These are phyloP conservation scores for Gentiana dahurica DNA, from an alignment of 257 asterid species.

Conservation along the genomic window DNA sequence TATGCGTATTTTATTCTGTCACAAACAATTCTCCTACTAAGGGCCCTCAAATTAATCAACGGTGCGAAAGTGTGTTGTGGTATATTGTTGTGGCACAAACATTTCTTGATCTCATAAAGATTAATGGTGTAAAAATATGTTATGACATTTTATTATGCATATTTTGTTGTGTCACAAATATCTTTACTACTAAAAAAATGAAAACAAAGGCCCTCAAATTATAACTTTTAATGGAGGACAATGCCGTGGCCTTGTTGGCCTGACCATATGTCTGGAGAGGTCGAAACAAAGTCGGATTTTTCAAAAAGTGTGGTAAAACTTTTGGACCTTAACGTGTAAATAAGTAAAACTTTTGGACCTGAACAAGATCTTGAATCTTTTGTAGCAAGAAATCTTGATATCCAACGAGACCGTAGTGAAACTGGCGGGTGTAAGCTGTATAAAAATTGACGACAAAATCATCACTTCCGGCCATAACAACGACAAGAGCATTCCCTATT, in stretches of 20 bases:
- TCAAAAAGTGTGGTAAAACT: not conserved
- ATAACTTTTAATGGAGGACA: no score
- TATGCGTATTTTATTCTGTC: no score
- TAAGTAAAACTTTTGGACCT: constrained; percentile 3
- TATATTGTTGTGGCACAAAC: no score
- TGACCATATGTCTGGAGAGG: not conserved
- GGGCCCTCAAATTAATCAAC: no score
- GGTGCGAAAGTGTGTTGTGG: no score
- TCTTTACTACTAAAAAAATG: not conserved
- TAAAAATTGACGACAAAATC: constrained; percentile 13
- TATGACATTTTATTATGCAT: no score
- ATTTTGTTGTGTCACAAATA: no score
- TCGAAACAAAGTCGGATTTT: not conserved
- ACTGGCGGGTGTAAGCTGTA: constrained; percentile 3
- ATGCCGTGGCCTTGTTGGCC: not conserved
- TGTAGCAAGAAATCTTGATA: constrained; percentile 15
- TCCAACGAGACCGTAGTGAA: not conserved
- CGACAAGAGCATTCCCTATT: constrained; percentile 5
- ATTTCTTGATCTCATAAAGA: no score
- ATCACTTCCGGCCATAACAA: constrained; percentile 13
- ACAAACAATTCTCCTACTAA: no score
- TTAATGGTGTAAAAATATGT: no score
- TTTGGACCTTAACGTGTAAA: not conserved
- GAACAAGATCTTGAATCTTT: constrained; percentile 8
- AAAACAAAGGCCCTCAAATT: not conserved